Conservation (phyloP, 495 filamentous ascomycete species). For the Aspergillus diversus region DNA sequence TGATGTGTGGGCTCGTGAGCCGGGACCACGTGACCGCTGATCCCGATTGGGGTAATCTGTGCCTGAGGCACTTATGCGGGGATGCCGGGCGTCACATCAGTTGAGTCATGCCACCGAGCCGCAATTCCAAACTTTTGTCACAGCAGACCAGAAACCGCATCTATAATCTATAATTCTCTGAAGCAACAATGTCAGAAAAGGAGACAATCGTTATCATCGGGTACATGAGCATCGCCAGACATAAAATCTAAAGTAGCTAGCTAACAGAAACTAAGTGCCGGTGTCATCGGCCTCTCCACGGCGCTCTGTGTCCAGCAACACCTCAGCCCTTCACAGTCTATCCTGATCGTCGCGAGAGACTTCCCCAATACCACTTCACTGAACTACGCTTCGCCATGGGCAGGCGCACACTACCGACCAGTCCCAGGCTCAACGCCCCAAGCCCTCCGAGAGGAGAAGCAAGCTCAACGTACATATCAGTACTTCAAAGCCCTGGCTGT, state of each 20-base stretch:
- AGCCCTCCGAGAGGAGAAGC: slow-evolving; percentile 47
- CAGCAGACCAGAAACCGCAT: background rate
- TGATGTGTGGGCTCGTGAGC: no score
- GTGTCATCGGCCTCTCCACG: slow-evolving; percentile 60
- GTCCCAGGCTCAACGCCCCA: slow-evolving; percentile 50
- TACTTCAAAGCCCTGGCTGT: slow-evolving; percentile 48
- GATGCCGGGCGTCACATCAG: no score
- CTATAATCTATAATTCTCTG: background rate
- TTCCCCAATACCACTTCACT: slow-evolving; percentile 56
- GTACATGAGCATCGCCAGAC: slow-evolving; percentile 26
- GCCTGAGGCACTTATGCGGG: no score
- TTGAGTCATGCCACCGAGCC: no score
- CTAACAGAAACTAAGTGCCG: slow-evolving; percentile 42
- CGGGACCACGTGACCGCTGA: no score
- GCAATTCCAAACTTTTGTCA: no score
- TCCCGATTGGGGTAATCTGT: no score
- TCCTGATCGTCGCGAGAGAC: slow-evolving; percentile 60
- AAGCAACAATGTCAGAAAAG: slow-evolving; percentile 25
- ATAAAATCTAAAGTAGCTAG: background rate
- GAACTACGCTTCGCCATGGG: slow-evolving; percentile 69
- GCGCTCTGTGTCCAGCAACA: slow-evolving; percentile 54
- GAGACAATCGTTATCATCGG: slow-evolving; percentile 52
- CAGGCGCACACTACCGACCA: slow-evolving; percentile 64
- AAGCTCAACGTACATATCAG: slow-evolving; percentile 55
- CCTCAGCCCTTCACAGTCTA: slow-evolving; percentile 36